These are phyloP conservation scores for Aspergillus arachidicola DNA, from an alignment of 2,329 filamentous ascomycete species.

Conservation along the genomic window DNA sequence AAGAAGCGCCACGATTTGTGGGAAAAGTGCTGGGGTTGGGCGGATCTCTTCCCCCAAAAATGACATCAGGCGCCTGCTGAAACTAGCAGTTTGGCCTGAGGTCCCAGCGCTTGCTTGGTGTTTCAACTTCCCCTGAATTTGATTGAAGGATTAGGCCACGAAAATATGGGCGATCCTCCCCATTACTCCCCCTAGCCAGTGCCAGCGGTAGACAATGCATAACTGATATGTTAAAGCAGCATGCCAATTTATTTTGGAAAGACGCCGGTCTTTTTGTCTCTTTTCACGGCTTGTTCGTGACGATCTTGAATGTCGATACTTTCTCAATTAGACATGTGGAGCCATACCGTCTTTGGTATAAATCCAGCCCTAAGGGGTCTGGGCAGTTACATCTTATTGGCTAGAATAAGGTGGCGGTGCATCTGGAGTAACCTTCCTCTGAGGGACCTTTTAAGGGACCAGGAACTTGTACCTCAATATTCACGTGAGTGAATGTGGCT, in stretches of 20 bases:
- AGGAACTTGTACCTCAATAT: not conserved
- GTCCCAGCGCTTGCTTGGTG: conserved; percentile 10
- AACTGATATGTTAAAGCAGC: not conserved
- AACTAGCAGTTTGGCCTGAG: conserved; percentile 23
- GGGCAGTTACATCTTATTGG: not conserved
- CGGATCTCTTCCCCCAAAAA: conserved; percentile 19
- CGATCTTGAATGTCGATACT: not conserved
- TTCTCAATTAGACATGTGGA: not conserved
- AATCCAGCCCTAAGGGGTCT: not conserved
- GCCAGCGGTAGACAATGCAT: not conserved
- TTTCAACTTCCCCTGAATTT: conserved; percentile 5
- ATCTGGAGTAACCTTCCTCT: not conserved
- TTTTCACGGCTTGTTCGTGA: not conserved
- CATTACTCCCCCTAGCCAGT: not conserved
- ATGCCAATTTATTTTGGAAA: not conserved
- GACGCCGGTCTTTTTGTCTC: not conserved
- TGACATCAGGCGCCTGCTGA: conserved; percentile 43
- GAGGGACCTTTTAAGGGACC: not conserved
- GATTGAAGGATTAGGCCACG: not conserved
- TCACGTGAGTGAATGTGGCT: not conserved
- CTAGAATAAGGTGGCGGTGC: not conserved
- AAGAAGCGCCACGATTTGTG: conserved; percentile 30
- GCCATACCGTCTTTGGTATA: not conserved
- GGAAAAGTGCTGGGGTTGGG: conserved; percentile 28
- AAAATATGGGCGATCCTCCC: not conserved